Percentiles rank a stretch among this genome's conserved stretches.
Conservation (phyloP, 306 rosid species). For the Lathyrus sativus region DNA sequence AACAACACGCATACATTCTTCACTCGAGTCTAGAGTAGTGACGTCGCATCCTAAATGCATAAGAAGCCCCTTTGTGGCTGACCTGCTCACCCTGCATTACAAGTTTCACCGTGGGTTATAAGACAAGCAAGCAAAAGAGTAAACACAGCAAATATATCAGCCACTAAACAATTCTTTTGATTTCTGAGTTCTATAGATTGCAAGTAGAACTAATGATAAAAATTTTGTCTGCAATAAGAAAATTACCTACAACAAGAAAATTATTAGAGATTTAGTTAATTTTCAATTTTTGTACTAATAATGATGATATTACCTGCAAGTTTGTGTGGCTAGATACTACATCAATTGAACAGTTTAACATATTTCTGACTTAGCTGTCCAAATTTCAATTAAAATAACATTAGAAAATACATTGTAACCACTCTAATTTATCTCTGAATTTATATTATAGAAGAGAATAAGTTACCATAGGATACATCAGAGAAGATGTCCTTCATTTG, state of each 20-base stretch:
- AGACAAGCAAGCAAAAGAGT: no score
- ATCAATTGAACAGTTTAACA: slow-evolving; percentile 24
- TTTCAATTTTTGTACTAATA: slow-evolving; percentile 6
- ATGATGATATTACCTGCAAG: not conserved
- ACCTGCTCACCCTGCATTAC: no score
- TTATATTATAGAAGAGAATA: slow-evolving; percentile 21
- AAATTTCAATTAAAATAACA: slow-evolving; percentile 30
- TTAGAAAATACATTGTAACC: slow-evolving; percentile 28
- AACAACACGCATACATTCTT: no score
- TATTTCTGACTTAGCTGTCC: slow-evolving; percentile 17
- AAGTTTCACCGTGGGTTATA: no score
- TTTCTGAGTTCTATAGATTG: not conserved
- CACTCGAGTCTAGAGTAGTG: slow-evolving; percentile 61
- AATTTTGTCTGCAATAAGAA: no score
- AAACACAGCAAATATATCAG: no score
- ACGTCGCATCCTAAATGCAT: slow-evolving; percentile 93
- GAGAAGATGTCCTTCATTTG: slow-evolving; percentile 41
- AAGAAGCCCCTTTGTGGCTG: no score
- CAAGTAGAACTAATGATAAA: no score
- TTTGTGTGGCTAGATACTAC: slow-evolving; percentile 22
- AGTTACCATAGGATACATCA: slow-evolving; percentile 56
- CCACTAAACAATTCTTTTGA: not conserved
- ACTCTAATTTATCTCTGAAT: slow-evolving; percentile 15
- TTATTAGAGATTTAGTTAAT: slow-evolving; percentile 9
- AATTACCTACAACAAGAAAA: not conserved